Evolutionary conservation across 2,329 filamentous ascomycete species (phyloP).

Genomic region (Chalaropsis thielavioides): DNA sequence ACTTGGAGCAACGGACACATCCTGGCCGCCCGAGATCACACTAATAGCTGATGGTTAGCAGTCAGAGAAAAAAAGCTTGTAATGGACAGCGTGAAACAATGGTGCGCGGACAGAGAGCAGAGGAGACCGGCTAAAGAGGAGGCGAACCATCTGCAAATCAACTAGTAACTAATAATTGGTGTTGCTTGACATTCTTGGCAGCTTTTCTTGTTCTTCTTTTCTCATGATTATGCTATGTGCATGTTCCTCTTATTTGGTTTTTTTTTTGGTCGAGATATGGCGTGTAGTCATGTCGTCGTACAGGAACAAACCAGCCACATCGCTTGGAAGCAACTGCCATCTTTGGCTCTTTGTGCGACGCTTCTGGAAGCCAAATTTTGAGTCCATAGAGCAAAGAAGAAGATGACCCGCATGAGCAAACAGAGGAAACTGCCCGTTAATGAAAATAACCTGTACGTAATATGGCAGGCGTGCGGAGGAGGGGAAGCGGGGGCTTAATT

Average conservation of each 20-base stretch:
- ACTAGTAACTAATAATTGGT: not conserved
- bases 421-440: not conserved
- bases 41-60: conserved; percentile 6
- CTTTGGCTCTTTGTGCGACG: not conserved
- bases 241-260: no score
- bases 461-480: not conserved
- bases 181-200: not conserved
- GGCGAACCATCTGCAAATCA: not conserved
- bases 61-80: not conserved
- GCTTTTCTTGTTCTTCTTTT: not conserved
- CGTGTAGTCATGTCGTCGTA: no score
- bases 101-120: not conserved
- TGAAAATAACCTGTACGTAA: not conserved
- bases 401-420: no score
- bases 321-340: no score
- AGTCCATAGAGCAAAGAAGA: not conserved
- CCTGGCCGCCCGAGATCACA: conserved; percentile 17
- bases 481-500: not conserved
- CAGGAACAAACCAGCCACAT: no score
- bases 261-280: no score
- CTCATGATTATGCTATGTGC: not conserved
- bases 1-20: conserved; percentile 14
- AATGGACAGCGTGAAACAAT: not conserved
- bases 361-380: not conserved
- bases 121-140: not conserved